phyloP scores from a whole-genome alignment of 2,329 filamentous ascomycete genomes.

The Colletotrichum sp. region DNA sequence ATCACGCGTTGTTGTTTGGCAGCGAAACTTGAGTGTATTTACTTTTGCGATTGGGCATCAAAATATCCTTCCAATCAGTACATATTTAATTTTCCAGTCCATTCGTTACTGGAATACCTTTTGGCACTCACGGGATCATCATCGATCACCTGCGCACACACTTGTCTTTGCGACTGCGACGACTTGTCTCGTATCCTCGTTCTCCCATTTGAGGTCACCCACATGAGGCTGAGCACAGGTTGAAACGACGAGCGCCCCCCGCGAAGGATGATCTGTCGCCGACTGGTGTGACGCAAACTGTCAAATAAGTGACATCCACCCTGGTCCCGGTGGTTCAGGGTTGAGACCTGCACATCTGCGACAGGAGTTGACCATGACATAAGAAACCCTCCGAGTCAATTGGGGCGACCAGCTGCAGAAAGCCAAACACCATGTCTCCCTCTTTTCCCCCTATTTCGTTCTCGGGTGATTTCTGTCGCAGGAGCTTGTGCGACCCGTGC shows the following conservation, averaged over 20 bases:
- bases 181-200: background rate
- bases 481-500: background rate
- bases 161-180: background rate
- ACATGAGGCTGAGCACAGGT: constrained; percentile 2
- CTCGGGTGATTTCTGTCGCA: background rate
- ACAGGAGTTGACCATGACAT: background rate
- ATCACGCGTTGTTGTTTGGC: constrained; percentile 1
- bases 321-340: background rate
- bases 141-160: background rate
- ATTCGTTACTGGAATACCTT: background rate
- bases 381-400: background rate
- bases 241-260: background rate
- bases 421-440: background rate
- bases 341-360: background rate
- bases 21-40: background rate
- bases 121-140: background rate
- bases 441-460: background rate
- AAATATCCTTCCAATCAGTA: background rate
- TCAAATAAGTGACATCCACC: background rate
- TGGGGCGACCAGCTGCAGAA: background rate
- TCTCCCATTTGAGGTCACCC: background rate
- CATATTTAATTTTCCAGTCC: constrained; percentile 1
- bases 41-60: background rate
- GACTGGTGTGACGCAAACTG: background rate
- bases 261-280: background rate